Base-by-base conservation (phyloP, 805 yeast species). In the Monosporozyma unispora region DNA sequence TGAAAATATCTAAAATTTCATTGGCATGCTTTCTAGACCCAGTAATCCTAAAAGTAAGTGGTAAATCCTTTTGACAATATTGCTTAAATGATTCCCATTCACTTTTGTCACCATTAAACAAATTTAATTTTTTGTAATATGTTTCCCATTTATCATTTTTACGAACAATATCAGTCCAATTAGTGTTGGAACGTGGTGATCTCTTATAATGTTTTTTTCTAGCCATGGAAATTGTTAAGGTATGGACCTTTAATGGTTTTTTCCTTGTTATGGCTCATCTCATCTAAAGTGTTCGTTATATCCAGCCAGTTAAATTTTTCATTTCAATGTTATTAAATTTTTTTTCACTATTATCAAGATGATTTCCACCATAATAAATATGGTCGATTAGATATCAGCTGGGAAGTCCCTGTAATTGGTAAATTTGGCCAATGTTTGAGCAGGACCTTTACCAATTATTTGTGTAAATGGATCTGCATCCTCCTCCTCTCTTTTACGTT, bases 31-130 rank as follows among this genome's bases (percentile, higher is more conserved):
- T 75, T 59, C 83, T 81, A 16, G 96, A 83, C 1, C 98, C 97
- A 7, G 99, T 93, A 57, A 93, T 79, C 70, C 99, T 78, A 73
- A 93, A 93, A 1, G 99, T 93, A 54, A 95, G 71, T 1, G 99
- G 99, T 50, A 93, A 76, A 53, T 81, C 82, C 25, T 76, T 73
- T 66, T 87, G 90, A 66, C 96, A 87, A 46, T 81, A 73, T 50
- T 69, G 73, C 63, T 89, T 88, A 74, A 93, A 93, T 6, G 64
- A 59, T 4, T 75, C 90, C 81, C 93, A 93, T 63, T 93, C 49
- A 3, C 14, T 22, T 7, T 39, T 91, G 12, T 73, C 81, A 51
- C 78, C 89, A 10, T 87, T 81, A 51, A 87, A 73, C 44, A 91
- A 66, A 37, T 75, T 75, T 67, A 83, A 78, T 1, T 77, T 77